Evolutionary conservation across 2,329 filamentous ascomycete species (phyloP).

Genomic region (Plenodomus biglobosus): DNA sequence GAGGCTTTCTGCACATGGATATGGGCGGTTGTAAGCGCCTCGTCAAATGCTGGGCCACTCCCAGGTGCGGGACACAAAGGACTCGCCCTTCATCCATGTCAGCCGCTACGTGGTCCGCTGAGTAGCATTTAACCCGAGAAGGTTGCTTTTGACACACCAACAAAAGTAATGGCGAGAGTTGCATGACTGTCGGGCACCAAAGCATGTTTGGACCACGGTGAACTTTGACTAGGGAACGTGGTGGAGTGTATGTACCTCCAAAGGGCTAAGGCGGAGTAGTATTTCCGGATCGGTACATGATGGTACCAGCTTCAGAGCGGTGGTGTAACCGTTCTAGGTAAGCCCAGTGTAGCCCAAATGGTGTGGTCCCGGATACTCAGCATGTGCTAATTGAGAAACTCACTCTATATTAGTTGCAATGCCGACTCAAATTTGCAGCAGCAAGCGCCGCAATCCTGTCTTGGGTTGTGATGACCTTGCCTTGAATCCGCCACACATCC

Average conservation of each 20-base stretch:
- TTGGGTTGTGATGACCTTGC: constrained; percentile 13
- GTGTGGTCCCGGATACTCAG: constrained; percentile 24
- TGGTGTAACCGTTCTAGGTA: constrained; percentile 29
- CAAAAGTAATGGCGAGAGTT: constrained; percentile 16
- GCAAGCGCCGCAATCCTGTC: constrained; percentile 16
- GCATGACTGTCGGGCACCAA: constrained; percentile 17
- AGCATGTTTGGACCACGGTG: constrained; percentile 5
- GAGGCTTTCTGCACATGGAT: constrained; percentile 8
- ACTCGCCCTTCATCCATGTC: constrained; percentile 8
- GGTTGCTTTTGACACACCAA: constrained; percentile 18
- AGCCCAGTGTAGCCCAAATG: too few species aligned
- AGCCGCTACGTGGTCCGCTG: constrained; percentile 8
- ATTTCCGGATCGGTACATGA: constrained; percentile 18
- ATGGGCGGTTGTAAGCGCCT: constrained; percentile 2
- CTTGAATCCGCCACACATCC: constrained; percentile 9
- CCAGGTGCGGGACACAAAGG: neutral
- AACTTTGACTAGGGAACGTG: neutral
- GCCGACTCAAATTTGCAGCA: constrained; percentile 19
- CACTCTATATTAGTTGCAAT: constrained; percentile 28
- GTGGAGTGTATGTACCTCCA: neutral
- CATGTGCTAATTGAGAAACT: constrained; percentile 18
- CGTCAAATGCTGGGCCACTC: neutral
- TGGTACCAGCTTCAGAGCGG: constrained; percentile 25
- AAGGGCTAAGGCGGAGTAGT: constrained; percentile 22
- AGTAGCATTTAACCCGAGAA: constrained; percentile 13